These are phyloP conservation scores for Didymella sp. DNA, from an alignment of 2,329 filamentous ascomycete genomes.

Conservation along the genomic window DNA sequence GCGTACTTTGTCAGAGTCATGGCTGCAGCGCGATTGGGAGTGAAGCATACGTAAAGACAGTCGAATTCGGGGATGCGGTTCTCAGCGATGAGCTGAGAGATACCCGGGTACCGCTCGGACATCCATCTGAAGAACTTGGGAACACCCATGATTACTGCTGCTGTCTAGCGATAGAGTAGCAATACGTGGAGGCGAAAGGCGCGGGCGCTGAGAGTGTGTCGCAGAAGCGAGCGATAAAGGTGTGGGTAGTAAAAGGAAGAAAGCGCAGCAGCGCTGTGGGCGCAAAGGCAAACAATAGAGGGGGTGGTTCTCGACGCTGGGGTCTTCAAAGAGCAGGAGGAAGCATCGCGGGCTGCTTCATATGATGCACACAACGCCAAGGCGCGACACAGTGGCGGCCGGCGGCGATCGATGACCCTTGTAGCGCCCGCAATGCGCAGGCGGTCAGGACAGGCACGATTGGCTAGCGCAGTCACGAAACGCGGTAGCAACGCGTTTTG, in stretches of 20 bases:
- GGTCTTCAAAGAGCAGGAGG: constrained; percentile 49
- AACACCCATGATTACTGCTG: constrained; percentile 65
- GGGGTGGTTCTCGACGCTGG: constrained; percentile 48
- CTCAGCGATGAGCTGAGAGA: constrained; percentile 97
- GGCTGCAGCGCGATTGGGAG: background rate
- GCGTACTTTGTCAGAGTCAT: constrained; percentile 24
- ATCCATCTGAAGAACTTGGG: constrained; percentile 99
- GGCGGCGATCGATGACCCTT: constrained; percentile 15
- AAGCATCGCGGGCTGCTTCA: constrained; percentile 22
- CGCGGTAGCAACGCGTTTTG: constrained; percentile 12
- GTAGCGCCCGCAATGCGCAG: constrained; percentile 1
- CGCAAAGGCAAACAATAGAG: constrained; percentile 25
- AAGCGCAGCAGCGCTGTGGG: constrained; percentile 35
- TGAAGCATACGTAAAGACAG: constrained; percentile 76
- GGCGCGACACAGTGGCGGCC: constrained; percentile 7
- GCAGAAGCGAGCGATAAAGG: constrained; percentile 16
- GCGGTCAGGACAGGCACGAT: constrained; percentile 5
- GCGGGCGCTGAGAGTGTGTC: constrained; percentile 5
- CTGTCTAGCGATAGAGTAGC: constrained; percentile 26
- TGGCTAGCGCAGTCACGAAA: constrained; percentile 8
- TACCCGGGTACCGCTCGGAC: constrained; percentile 97
- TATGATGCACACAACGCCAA: constrained; percentile 26
- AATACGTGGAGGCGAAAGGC: constrained; percentile 19
- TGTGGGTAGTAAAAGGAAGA: constrained; percentile 23
- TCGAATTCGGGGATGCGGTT: constrained; percentile 99